A percentile compares a stretch with the other conserved stretches of the same genome.
Conservation (phyloP, 768 basidiomycete species). For the Mycena kentingensis region DNA sequence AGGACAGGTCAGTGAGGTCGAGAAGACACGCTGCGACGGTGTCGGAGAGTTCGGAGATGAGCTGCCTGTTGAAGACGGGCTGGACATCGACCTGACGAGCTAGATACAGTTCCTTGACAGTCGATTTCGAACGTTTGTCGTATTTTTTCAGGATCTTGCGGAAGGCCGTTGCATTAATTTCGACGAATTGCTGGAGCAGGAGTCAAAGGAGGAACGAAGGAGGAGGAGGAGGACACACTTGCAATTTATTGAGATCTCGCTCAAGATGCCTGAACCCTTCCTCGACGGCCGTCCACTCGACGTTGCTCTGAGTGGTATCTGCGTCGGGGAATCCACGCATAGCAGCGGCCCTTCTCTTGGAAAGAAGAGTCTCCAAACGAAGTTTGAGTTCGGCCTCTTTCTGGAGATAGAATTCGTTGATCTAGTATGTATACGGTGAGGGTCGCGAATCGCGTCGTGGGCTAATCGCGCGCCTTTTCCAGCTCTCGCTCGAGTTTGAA, state of each 20-base stretch:
- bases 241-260: conserved; percentile 90
- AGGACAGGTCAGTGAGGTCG: conserved; percentile 75
- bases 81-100: conserved; percentile 98
- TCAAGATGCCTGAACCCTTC: conserved; percentile 95
- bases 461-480: conserved; percentile 72
- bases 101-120: conserved; percentile 96
- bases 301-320: conserved; percentile 63
- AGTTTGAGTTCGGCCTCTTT: conserved; percentile 94
- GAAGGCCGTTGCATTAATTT: conserved; percentile 96
- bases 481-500: conserved; percentile 97
- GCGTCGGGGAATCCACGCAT: conserved; percentile 71
- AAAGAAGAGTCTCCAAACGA: conserved; percentile 88
- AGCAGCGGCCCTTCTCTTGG: conserved; percentile 86
- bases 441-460: conserved; percentile 6
- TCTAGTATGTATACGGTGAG: conserved; percentile 50
- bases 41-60: conserved; percentile 94
- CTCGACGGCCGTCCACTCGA: conserved; percentile 94
- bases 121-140: conserved; percentile 93
- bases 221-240: conserved; percentile 54
- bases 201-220: conserved; percentile 22
- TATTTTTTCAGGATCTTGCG: conserved; percentile 98
- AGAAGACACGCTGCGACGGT: conserved; percentile 83
- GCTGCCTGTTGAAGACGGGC: conserved; percentile 96
- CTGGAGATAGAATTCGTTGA: conserved; percentile 96
- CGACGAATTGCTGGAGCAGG: conserved; percentile 82